phyloP scores from a whole-genome alignment of 495 filamentous ascomycete species.

The Diplogelasinospora grovesii region DNA sequence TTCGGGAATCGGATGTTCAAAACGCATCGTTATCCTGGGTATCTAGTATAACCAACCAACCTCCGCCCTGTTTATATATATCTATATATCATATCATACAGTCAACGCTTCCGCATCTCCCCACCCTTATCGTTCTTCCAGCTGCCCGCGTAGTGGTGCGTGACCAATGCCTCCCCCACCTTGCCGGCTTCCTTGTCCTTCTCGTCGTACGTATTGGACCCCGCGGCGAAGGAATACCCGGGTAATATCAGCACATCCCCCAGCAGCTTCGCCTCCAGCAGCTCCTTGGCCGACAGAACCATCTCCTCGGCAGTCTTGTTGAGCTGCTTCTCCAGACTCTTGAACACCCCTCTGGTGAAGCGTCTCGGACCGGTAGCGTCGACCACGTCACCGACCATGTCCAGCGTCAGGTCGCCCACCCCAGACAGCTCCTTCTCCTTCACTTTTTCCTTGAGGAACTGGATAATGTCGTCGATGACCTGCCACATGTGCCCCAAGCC shows the following conservation, averaged over 20 bases:
- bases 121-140: constrained; percentile 12
- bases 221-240: constrained; percentile 7
- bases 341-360: constrained; percentile 5
- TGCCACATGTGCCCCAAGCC: constrained; percentile 3
- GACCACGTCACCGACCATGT: constrained; percentile 10
- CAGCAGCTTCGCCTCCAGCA: constrained; percentile 6
- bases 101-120: too few species aligned
- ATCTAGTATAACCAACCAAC: too few species aligned
- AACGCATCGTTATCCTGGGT: too few species aligned
- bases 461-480: constrained; percentile 7
- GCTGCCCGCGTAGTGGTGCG: constrained; percentile 10
- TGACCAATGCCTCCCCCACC: constrained; percentile 3
- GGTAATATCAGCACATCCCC: constrained; percentile 11
- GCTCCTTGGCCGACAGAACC: not conserved
- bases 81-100: too few species aligned
- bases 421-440: not conserved
- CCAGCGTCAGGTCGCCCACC: not conserved
- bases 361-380: constrained; percentile 6
- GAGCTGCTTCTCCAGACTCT: not conserved
- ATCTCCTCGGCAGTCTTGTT: not conserved
- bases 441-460: not conserved
- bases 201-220: constrained; percentile 1
- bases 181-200: not conserved
- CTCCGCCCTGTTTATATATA: too few species aligned
- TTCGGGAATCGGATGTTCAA: too few species aligned